phyloP scores from a whole-genome alignment of 2,329 filamentous ascomycete genomes.

The Metarhizium rileyi region DNA sequence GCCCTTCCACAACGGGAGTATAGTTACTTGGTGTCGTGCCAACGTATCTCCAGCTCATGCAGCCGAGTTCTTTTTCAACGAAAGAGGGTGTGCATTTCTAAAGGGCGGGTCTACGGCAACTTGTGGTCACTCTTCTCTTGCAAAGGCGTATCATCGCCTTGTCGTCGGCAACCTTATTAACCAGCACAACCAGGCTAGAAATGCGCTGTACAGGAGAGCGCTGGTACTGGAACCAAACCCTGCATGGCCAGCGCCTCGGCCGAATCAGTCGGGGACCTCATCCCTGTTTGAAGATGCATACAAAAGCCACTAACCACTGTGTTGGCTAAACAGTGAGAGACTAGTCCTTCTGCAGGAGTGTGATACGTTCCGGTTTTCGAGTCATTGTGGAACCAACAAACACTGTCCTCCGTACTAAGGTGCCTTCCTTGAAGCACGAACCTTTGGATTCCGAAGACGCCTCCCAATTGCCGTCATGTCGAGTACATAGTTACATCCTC shows the following conservation, averaged over 20 bases:
- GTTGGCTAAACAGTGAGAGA: background rate
- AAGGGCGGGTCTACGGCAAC: background rate
- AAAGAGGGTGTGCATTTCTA: background rate
- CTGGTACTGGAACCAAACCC: background rate
- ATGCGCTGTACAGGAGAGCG: background rate
- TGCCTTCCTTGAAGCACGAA: background rate
- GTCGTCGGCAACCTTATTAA: background rate
- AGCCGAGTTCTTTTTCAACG: background rate
- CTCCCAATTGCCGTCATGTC: background rate
- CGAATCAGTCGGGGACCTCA: conserved; percentile 6
- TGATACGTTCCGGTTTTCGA: background rate
- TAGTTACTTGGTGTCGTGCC: background rate
- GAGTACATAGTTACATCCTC: background rate
- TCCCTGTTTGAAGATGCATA: conserved; percentile 3
- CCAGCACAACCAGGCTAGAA: background rate
- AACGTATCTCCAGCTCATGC: background rate
- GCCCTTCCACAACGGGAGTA: background rate
- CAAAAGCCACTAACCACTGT: conserved; percentile 1
- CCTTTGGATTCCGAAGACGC: background rate
- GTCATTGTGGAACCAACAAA: background rate
- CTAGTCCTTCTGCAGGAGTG: background rate
- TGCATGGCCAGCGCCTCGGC: conserved; percentile 5
- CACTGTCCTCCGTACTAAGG: background rate
- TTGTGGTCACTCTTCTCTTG: background rate
- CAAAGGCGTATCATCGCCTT: background rate